Conservation (phyloP, 805 yeast species). For the Ogataea zsoltii region DNA sequence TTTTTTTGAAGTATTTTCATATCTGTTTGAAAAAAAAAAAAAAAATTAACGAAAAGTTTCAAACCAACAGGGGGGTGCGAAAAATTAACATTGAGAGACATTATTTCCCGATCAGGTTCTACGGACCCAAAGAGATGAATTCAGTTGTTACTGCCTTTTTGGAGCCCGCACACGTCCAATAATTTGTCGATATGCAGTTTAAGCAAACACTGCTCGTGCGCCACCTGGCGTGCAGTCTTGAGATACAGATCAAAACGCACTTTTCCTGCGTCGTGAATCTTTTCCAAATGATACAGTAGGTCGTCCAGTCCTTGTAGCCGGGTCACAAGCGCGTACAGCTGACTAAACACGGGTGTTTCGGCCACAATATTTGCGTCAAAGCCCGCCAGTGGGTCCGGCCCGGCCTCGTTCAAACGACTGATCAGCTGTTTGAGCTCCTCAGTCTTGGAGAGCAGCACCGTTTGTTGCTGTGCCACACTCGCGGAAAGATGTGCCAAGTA, state of each 20-base stretch:
- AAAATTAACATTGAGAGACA: conserved; percentile 1
- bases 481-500: conserved; percentile 17
- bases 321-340: conserved; percentile 62
- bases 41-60: conserved; percentile 2
- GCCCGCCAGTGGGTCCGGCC: conserved; percentile 28
- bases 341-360: conserved; percentile 56
- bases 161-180: conserved; percentile 17
- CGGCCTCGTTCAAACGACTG: conserved; percentile 31
- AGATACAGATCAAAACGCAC: conserved; percentile 45
- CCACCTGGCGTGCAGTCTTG: conserved; percentile 49
- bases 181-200: conserved; percentile 46
- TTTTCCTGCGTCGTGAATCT: conserved; percentile 51
- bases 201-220: conserved; percentile 62
- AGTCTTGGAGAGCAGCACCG: conserved; percentile 19
- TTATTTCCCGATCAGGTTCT: not conserved
- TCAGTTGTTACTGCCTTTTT: not conserved
- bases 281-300: conserved; percentile 56
- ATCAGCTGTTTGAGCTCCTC: conserved; percentile 11
- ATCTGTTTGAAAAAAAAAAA: conserved; percentile 1
- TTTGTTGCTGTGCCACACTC: conserved; percentile 26
- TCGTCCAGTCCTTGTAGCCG: conserved; percentile 74
- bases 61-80: not conserved
- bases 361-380: conserved; percentile 49
- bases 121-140: not conserved
- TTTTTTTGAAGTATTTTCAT: not conserved